Conservation (phyloP, 371 early-diverging fungal genomes). For the Apophysomyces elegans region DNA sequence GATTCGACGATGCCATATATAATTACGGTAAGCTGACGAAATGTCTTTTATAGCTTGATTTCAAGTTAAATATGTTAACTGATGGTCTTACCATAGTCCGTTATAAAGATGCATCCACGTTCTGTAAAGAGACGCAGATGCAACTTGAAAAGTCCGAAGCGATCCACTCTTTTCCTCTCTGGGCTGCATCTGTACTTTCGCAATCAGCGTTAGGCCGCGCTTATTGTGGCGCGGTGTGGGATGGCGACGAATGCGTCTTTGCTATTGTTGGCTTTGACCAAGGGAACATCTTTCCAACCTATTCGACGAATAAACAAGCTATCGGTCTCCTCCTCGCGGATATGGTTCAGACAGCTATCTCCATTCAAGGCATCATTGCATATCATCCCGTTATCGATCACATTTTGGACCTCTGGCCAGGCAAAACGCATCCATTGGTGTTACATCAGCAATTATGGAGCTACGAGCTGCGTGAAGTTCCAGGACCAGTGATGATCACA, state of each 20-base stretch:
- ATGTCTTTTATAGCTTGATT: no score
- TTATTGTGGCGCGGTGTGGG: slow-evolving; percentile 1
- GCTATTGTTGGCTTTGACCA: background rate
- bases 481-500: background rate
- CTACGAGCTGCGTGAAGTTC: background rate
- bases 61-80: background rate
- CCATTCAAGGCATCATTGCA: slow-evolving; percentile 1
- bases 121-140: background rate
- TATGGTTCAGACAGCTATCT: background rate
- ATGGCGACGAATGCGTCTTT: background rate
- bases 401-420: slow-evolving; percentile 1
- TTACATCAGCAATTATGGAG: background rate
- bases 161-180: background rate
- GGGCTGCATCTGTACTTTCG: background rate
- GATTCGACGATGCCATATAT: no score
- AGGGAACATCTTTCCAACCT: slow-evolving; percentile 3
- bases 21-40: no score
- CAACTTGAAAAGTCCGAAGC: slow-evolving; percentile 4
- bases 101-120: background rate
- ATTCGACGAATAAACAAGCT: background rate
- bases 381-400: background rate
- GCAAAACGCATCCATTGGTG: background rate
- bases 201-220: background rate
- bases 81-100: background rate
- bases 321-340: background rate